A percentile compares a stretch with the other conserved stretches of the same genome.
phyloP scores from a whole-genome alignment of 202 grass and related monocot species.

The Sporobolus alterniflorus region DNA sequence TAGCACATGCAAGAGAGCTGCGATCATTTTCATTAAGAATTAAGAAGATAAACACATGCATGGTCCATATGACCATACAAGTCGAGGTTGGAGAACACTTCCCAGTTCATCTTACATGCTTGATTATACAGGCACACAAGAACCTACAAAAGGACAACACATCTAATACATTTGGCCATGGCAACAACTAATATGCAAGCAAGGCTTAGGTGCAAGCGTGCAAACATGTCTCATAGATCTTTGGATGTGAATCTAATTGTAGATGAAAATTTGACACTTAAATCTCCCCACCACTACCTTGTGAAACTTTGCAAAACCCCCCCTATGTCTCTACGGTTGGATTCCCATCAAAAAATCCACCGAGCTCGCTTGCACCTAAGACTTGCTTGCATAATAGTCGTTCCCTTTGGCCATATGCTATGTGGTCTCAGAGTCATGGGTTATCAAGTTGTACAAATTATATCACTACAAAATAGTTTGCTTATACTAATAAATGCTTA shows the following conservation, averaged over 20 bases:
- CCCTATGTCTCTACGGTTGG: no score
- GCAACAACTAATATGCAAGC: no score
- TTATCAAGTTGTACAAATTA: not conserved
- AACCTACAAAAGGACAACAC: not conserved
- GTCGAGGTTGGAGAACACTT: not conserved
- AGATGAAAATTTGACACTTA: no score
- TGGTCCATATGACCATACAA: not conserved
- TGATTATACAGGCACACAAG: not conserved
- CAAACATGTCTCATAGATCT: no score
- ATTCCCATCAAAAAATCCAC: no score
- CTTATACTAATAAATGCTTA: not conserved
- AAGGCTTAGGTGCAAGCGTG: no score
- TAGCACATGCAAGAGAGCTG: not conserved
- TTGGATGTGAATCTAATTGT: no score
- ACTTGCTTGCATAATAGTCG: no score
- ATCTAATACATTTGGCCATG: no score
- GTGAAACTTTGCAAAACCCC: no score
- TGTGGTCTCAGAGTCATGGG: not conserved
- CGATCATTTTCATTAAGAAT: not conserved
- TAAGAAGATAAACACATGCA: not conserved
- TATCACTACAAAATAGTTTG: not conserved
- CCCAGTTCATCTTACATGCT: not conserved
- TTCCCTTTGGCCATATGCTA: not conserved
- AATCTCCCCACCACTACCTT: no score
- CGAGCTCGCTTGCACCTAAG: no score